phyloP scores from a whole-genome alignment of 2,329 filamentous ascomycete genomes.

The Xylariaceae sp. region DNA sequence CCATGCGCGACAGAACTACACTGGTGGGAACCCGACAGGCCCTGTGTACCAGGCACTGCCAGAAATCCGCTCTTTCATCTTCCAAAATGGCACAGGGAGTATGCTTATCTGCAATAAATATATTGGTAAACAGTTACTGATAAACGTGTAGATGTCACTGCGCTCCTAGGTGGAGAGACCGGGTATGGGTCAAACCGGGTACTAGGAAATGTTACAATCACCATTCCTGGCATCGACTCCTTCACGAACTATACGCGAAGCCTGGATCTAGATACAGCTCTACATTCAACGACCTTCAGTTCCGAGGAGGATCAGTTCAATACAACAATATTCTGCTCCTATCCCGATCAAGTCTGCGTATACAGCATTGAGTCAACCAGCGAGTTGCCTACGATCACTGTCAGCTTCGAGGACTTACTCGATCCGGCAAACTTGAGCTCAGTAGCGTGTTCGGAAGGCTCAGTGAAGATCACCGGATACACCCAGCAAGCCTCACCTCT shows the following conservation, averaged over 20 bases:
- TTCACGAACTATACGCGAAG: slow-evolving; percentile 19
- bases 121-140: not conserved
- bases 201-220: slow-evolving; percentile 43
- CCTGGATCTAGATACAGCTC: slow-evolving; percentile 41
- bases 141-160: slow-evolving; percentile 6
- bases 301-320: slow-evolving; percentile 31
- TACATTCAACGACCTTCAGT: slow-evolving; percentile 32
- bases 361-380: slow-evolving; percentile 22
- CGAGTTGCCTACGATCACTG: slow-evolving; percentile 36
- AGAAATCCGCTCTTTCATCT: slow-evolving; percentile 44
- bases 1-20: slow-evolving; percentile 29
- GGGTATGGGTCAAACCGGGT: slow-evolving; percentile 46
- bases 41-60: slow-evolving; percentile 34
- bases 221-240: slow-evolving; percentile 29
- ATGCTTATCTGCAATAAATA: slow-evolving; percentile 7
- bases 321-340: slow-evolving; percentile 42
- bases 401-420: slow-evolving; percentile 42
- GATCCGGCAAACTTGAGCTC: slow-evolving; percentile 9
- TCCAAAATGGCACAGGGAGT: slow-evolving; percentile 46
- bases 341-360: slow-evolving; percentile 35
- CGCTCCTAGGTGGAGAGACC: slow-evolving; percentile 12
- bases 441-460: slow-evolving; percentile 1
- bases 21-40: slow-evolving; percentile 42
- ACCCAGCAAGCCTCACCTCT: slow-evolving; percentile 8
- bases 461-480: slow-evolving; percentile 10